Conservation (phyloP, 176 grass and related monocot species). For the Pontederia crassipes region DNA sequence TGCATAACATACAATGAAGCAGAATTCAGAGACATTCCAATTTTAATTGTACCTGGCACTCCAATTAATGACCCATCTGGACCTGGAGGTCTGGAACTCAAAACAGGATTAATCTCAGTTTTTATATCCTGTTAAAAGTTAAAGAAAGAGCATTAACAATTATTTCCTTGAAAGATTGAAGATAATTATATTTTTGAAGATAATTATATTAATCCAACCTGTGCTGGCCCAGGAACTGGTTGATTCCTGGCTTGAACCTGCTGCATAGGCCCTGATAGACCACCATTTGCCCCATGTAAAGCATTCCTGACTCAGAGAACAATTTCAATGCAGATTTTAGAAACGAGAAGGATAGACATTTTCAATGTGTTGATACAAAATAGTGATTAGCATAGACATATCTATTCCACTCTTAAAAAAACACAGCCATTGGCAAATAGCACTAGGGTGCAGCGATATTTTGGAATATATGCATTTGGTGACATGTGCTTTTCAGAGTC, state of each 20-base stretch:
- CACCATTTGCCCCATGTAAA: conserved; percentile 77
- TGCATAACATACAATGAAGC: not conserved
- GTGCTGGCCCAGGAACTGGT: conserved; percentile 71
- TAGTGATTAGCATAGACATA: no score
- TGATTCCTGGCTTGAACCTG: conserved; percentile 78
- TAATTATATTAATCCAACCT: conserved; percentile 31
- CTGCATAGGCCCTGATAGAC: conserved; percentile 68
- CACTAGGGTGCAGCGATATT: not conserved
- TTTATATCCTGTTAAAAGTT: conserved; percentile 69
- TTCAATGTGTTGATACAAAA: no score
- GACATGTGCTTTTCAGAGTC: not conserved
- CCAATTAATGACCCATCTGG: conserved; percentile 84
- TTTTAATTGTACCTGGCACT: conserved; percentile 51
- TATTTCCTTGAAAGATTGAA: not conserved
- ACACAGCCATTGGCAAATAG: no score
- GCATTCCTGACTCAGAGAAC: conserved; percentile 45
- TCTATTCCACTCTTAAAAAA: no score
- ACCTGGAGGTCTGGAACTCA: conserved; percentile 62
- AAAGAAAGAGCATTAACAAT: conserved; percentile 10
- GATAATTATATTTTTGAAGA: not conserved
- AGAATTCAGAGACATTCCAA: no score
- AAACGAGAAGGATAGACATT: not conserved
- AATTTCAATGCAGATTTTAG: not conserved
- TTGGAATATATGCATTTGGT: not conserved
- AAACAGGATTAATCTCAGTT: conserved; percentile 77